Conservation (phyloP, 1,284 basidiomycete species). For the Rugosomyces carneus region DNA sequence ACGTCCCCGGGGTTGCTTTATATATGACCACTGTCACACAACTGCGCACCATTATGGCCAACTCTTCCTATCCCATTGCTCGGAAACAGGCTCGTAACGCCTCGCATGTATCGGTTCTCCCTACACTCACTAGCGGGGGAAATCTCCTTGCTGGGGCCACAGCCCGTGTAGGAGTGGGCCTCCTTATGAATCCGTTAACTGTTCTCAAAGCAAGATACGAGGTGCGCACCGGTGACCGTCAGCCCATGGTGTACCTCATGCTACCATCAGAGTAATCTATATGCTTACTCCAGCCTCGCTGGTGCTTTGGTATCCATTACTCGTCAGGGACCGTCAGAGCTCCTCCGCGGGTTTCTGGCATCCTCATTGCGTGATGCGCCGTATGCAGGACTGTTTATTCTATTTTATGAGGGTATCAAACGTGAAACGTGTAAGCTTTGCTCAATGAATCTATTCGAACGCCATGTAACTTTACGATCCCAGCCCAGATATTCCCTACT, state of each 20-base stretch:
- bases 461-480: background rate
- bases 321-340: conserved; percentile 71
- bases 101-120: conserved; percentile 52
- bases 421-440: conserved; percentile 50
- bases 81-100: conserved; percentile 21
- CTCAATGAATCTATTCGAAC: background rate
- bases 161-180: conserved; percentile 81
- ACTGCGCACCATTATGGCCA: conserved; percentile 66
- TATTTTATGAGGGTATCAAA: conserved; percentile 87
- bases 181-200: conserved; percentile 89
- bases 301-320: conserved; percentile 60
- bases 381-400: conserved; percentile 90
- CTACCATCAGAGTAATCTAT: conserved; percentile 64
- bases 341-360: conserved; percentile 86
- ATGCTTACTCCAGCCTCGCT: conserved; percentile 64
- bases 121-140: conserved; percentile 73
- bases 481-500: conserved; percentile 14
- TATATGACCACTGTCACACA: conserved; percentile 88
- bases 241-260: background rate
- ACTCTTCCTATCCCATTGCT: conserved; percentile 55
- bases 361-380: conserved; percentile 93
- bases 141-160: conserved; percentile 89
- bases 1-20: conserved; percentile 88
- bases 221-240: conserved; percentile 39
- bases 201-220: conserved; percentile 95